Base-by-base conservation (phyloP, 2,329 filamentous ascomycete species). In the Zelopaecilomyces penicillatus region DNA sequence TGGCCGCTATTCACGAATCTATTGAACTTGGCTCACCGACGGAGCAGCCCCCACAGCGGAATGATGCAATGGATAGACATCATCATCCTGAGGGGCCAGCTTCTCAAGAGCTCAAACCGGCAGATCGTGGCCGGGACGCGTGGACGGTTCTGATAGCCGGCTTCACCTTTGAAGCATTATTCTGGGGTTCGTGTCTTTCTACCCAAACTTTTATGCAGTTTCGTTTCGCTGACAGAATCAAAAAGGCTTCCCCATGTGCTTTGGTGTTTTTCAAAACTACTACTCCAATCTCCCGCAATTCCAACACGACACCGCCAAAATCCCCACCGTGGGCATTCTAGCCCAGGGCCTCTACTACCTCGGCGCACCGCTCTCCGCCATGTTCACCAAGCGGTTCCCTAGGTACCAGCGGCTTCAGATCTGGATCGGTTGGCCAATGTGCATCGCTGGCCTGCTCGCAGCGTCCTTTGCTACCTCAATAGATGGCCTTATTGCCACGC, bases 401-500 rank as follows among this genome's bases (percentile, higher is more conserved):
- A 42, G 44, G 6, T 50, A 52, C 9, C 55, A 54, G 41, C 50
- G 50, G 3, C 56, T 59, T 0, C 61, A 66, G 53, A 65, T 71
- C 5, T 64, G 55, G 49, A 39, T 63, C 9, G 67, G 62, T 10
- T 69, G 61, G 65, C 54, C 62, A 1, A 43, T 71, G 1, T 69
- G 66, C 50, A 61, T 70, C 28, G 12, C 56, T 0, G 65, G 62
- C 0, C 53, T 71, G 3, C 42, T 64, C 3, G 40, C 51, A 0
- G 64, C 56, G 8, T 65, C 60, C 1, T 68, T 69, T 48, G 55
- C 61, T 4, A 48, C 52, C 0, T 58, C 55, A 0, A 45, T 69
- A 5, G 52, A 54, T n/a, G 52, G 44, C 1, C 58, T 67, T 45
- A 65, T 70, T 39, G 54, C 61, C 5, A 68, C 65, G 0, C 67